A percentile compares a stretch with the other conserved stretches of the same genome.
Conservation (phyloP, 441 rosid species). For the Euphorbia schlechtendalii region DNA sequence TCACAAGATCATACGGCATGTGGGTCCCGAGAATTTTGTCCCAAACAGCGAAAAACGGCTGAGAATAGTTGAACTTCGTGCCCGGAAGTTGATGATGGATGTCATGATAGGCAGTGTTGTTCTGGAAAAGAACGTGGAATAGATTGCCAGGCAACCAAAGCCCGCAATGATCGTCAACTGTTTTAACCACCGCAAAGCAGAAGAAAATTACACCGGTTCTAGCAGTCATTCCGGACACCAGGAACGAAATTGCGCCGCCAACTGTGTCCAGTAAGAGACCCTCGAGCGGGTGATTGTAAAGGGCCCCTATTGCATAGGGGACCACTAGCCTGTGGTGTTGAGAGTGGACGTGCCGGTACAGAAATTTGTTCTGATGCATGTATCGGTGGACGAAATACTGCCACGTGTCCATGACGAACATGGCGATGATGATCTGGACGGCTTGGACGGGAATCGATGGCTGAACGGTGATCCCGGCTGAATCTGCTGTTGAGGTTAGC, state of each 20-base stretch:
- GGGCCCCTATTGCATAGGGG: slow-evolving; percentile 66
- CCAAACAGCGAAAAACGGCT: slow-evolving; percentile 73
- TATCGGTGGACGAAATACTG: slow-evolving; percentile 68
- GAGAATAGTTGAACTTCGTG: slow-evolving; percentile 62
- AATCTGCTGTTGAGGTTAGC: slow-evolving; percentile 39
- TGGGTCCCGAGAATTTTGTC: slow-evolving; percentile 63
- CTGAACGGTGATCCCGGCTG: slow-evolving; percentile 44
- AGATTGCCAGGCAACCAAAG: slow-evolving; percentile 68
- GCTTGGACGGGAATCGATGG: slow-evolving; percentile 50
- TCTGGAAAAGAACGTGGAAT: slow-evolving; percentile 51
- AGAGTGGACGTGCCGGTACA: slow-evolving; percentile 64
- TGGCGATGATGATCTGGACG: slow-evolving; percentile 43
- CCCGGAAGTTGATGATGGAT: slow-evolving; percentile 74
- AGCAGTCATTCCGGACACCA: slow-evolving; percentile 68
- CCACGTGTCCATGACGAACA: slow-evolving; percentile 72
- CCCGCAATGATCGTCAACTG: slow-evolving; percentile 71
- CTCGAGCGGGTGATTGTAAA: slow-evolving; percentile 64
- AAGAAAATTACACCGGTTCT: slow-evolving; percentile 59
- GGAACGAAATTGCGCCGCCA: slow-evolving; percentile 63
- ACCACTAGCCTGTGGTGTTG: slow-evolving; percentile 68
- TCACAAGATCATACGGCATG: slow-evolving; percentile 45
- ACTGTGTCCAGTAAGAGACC: slow-evolving; percentile 60
- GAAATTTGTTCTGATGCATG: slow-evolving; percentile 70
- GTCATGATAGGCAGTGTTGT: slow-evolving; percentile 78
- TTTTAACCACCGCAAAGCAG: slow-evolving; percentile 60